A percentile compares a stretch with the other conserved stretches of the same genome.
phyloP scores from a whole-genome alignment of 1,284 basidiomycete species.

The Apiotrichum sp. region DNA sequence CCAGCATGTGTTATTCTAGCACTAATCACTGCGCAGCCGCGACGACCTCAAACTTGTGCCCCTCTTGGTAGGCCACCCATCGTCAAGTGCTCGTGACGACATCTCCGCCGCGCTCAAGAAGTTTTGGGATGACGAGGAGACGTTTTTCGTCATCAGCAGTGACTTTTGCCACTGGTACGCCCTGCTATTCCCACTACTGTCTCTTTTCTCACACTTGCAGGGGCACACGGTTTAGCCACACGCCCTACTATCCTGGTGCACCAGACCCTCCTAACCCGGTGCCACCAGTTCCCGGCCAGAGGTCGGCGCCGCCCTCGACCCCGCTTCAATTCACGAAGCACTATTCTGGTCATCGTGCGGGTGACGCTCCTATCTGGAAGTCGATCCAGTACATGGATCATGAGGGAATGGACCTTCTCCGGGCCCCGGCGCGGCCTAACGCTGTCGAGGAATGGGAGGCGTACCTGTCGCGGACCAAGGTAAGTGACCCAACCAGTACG shows the following conservation, averaged over 20 bases:
- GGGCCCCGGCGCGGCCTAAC: slow-evolving; percentile 46
- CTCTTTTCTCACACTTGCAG: slow-evolving; percentile 48
- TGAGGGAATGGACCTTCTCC: slow-evolving; percentile 36
- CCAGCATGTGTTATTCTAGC: background rate
- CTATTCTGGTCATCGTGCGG: slow-evolving; percentile 17
- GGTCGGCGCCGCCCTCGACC: slow-evolving; percentile 54
- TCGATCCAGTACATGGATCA: slow-evolving; percentile 50
- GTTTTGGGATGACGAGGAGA: slow-evolving; percentile 68
- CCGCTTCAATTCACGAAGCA: background rate
- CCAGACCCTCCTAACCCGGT: slow-evolving; percentile 51
- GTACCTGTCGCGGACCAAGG: slow-evolving; percentile 66
- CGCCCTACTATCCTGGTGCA: slow-evolving; percentile 74
- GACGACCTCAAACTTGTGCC: slow-evolving; percentile 73
- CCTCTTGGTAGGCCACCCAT: slow-evolving; percentile 81
- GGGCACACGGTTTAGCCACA: slow-evolving; percentile 85
- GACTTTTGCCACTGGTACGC: slow-evolving; percentile 97
- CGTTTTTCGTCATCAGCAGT: slow-evolving; percentile 83
- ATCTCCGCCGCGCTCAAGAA: slow-evolving; percentile 71
- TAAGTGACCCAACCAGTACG: slow-evolving; percentile 14
- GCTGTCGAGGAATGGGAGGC: slow-evolving; percentile 60
- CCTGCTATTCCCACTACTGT: no score
- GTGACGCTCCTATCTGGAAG: slow-evolving; percentile 66
- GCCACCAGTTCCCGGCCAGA: slow-evolving; percentile 40
- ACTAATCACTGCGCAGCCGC: slow-evolving; percentile 36
- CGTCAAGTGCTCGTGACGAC: slow-evolving; percentile 54